Percentiles rank a stretch among this genome's conserved stretches.
phyloP scores from a whole-genome alignment of 2,329 filamentous ascomycete genomes.

The Fusarium dlaminii region DNA sequence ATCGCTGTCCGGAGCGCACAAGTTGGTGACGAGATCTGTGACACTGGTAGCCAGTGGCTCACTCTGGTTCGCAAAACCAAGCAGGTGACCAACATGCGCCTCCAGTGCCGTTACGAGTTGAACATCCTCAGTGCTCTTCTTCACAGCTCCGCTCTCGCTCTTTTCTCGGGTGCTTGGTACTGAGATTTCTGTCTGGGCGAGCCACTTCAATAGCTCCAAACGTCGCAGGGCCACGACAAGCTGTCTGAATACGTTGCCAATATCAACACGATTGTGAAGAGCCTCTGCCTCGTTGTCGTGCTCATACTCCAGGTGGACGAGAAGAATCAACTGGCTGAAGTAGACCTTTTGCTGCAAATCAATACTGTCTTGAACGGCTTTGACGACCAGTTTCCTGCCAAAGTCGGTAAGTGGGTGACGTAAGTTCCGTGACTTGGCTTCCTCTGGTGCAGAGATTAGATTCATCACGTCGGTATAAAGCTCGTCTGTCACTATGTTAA shows the following conservation, averaged over 20 bases:
- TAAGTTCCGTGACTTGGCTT: slow-evolving; percentile 57
- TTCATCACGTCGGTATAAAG: slow-evolving; percentile 63
- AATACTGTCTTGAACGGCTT: slow-evolving; percentile 81
- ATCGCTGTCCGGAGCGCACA: slow-evolving; percentile 71
- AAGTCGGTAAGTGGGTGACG: slow-evolving; percentile 73
- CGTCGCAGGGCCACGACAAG: slow-evolving; percentile 77
- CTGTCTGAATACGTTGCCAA: slow-evolving; percentile 74
- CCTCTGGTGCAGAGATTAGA: slow-evolving; percentile 57
- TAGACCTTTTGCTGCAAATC: slow-evolving; percentile 77
- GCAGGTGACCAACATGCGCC: slow-evolving; percentile 68
- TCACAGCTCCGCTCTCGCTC: slow-evolving; percentile 46
- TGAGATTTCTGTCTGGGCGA: slow-evolving; percentile 67
- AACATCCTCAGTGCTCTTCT: slow-evolving; percentile 56
- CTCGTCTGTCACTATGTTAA: slow-evolving; percentile 64
- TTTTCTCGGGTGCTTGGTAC: slow-evolving; percentile 57
- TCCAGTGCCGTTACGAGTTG: slow-evolving; percentile 68
- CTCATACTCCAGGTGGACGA: slow-evolving; percentile 88
- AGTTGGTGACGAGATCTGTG: slow-evolving; percentile 72
- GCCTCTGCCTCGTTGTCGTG: slow-evolving; percentile 77
- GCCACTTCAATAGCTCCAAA: slow-evolving; percentile 78
- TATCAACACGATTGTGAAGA: slow-evolving; percentile 67
- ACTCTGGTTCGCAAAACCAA: slow-evolving; percentile 65
- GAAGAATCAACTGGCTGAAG: slow-evolving; percentile 82
- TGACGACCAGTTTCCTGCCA: slow-evolving; percentile 78
- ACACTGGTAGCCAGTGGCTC: slow-evolving; percentile 67